Evolutionary conservation across 148 eudicot species (phyloP).

Genomic region (Linanthus parryae): DNA sequence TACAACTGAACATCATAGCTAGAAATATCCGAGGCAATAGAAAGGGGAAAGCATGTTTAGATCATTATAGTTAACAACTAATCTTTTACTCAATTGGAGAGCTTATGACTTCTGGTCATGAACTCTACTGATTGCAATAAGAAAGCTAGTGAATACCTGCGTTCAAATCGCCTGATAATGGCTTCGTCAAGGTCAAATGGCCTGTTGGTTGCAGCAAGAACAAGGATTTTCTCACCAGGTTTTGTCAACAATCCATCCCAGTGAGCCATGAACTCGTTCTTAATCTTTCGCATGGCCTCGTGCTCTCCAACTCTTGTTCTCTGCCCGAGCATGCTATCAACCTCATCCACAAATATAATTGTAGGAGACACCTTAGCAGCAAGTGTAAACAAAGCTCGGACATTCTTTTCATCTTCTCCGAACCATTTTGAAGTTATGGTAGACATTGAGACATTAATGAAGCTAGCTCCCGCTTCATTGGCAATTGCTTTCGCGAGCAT

Average conservation of each 20-base stretch:
- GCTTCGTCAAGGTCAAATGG: constrained; percentile 97
- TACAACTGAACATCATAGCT: no score
- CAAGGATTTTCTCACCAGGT: constrained; percentile 80
- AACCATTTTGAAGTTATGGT: constrained; percentile 97
- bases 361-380: constrained; percentile 93
- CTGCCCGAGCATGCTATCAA: constrained; percentile 95
- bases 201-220: constrained; percentile 94
- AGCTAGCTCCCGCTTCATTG: constrained; percentile 96
- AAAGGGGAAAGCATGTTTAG: no score
- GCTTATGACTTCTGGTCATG: no score
- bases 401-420: constrained; percentile 96
- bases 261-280: constrained; percentile 93
- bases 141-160: constrained; percentile 44
- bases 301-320: constrained; percentile 90
- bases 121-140: background rate
- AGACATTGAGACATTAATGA: constrained; percentile 92
- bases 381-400: constrained; percentile 81
- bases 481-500: constrained; percentile 97
- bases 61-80: no score
- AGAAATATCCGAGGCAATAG: no score
- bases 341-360: constrained; percentile 87
- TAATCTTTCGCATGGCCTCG: constrained; percentile 92
- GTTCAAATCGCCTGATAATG: constrained; percentile 89
- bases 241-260: constrained; percentile 93
- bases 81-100: no score